Base-by-base conservation (phyloP, 768 basidiomycete genomes). In the Hericium rajendrae region DNA sequence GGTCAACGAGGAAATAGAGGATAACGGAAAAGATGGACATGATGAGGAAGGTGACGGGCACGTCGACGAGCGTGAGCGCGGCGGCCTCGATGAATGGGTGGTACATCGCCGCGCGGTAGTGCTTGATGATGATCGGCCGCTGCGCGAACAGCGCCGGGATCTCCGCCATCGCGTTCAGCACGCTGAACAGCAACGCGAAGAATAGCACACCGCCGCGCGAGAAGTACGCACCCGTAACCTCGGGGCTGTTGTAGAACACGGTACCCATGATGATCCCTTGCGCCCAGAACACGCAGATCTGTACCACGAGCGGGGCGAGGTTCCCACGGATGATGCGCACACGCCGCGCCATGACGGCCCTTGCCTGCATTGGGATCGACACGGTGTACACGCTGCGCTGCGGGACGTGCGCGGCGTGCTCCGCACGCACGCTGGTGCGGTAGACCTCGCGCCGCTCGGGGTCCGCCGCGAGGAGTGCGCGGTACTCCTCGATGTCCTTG, bases 171-270 rank as follows among this genome's bases (percentile, higher is more conserved):
- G 78, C 73, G 3, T 77, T 74, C 22, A 88, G 66, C 0, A 80
- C 82, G 3, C 79, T 71, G 59, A 86, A 82, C 13, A 87, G 74
- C 4, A 85, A 67, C 2, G 84, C 68, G 55, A 90, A 88, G 78
- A 87, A 91, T 18, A 92, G 72, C 22, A 86, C 75, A 70, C 88
- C 84, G 40, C 87, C 88, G 18, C 89, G 80, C n/a, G 85, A 83
- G 74, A 87, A 90, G 66, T 79, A 85, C 11, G 80, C 81, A 13
- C 73, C 68, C 0, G 88, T 87, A 6, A 72, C 71, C 15, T 79
- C 72, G 0, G 79, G 73, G 38, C 83, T 70, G 9, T 76, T 72
- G 57, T 81, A 73, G 74, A 87, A 91, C 28, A 87, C 78, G 0
- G 81, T 82, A 26, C 87, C 86, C 53, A 85, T 76, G 54, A 80